Evolutionary conservation across 805 yeast genomes (phyloP), one percentile per base, ranked within the genome.

Genomic region (Cyberlindnera japonica): DNA sequence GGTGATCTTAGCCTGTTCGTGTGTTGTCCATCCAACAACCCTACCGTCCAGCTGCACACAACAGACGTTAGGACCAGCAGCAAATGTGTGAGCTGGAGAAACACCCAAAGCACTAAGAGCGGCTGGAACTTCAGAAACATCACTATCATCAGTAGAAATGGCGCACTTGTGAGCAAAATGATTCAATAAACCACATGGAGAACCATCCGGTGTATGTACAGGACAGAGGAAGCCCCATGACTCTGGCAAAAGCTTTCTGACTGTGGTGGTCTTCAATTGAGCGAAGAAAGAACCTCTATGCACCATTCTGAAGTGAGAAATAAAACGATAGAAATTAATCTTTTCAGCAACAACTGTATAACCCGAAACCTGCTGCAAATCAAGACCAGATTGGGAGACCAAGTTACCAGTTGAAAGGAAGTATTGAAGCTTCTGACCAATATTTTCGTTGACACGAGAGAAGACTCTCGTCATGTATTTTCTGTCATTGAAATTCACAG

Each of bases 271-370:
- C 63, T 93, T 93, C 68, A 93, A 75, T 64, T 91, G 96, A 33
- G 99, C 97, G 63, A 93, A 93, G 81, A 93, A 93, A 50, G 98
- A 88, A 66, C 99, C 99, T 79, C 99, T 84, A 67, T 93, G 99
- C 38, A 93, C 98, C 99, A 93, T 93, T 68, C 99, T 74, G 76
- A 93, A 93, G 71, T 93, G 99, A n/a, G 98, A 82, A 50, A 93
- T 81, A 70, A 93, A 93, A 61, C 99, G 83, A 66, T 93, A 84
- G 75, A 89, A 93, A 63, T 93, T 93, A 66, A 93, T 93, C 67
- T 93, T 93, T 68, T 93, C 99, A 4, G 98, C 99, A 47, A 93
- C 98, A 51, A 93, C 99, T 1, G 99, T 93, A 64, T 87, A 93
- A 57, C 99, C 99, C 39, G 95, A 83, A 36, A 89, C 96, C 71